phyloP scores from a whole-genome alignment of 345 rosid species.

The Nasturtium officinale region DNA sequence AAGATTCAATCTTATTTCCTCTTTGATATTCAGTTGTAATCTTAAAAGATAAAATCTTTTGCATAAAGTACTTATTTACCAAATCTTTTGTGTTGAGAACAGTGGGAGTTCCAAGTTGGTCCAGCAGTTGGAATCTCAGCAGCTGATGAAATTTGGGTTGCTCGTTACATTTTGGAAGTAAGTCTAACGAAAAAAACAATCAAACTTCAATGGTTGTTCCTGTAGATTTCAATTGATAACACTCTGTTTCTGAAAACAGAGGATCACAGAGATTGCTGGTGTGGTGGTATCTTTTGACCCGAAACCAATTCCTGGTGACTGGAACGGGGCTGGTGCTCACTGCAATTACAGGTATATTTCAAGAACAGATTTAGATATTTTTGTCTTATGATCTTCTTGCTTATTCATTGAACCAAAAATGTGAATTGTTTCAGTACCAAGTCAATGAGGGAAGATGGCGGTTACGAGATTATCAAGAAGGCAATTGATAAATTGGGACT shows the following conservation, averaged over 20 bases:
- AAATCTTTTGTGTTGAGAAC: slow-evolving; percentile 1
- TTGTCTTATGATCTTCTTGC: not conserved
- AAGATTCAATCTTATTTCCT: not conserved
- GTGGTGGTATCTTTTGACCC: slow-evolving; percentile 85
- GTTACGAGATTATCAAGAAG: slow-evolving; percentile 69
- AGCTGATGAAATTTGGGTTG: slow-evolving; percentile 84
- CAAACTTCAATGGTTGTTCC: not conserved
- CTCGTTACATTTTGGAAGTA: slow-evolving; percentile 96
- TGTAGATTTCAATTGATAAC: not conserved
- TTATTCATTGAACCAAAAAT: not conserved
- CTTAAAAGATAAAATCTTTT: not conserved
- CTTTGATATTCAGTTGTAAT: not conserved
- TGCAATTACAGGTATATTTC: slow-evolving; percentile 73
- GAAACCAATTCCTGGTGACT: slow-evolving; percentile 89
- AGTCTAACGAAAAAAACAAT: not conserved
- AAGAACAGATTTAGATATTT: not conserved
- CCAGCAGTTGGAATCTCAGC: slow-evolving; percentile 87
- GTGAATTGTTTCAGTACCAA: slow-evolving; percentile 58
- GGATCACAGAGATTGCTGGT: slow-evolving; percentile 93
- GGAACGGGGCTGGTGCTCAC: slow-evolving; percentile 99
- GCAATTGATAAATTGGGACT: slow-evolving; percentile 82
- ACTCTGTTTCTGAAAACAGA: slow-evolving; percentile 48
- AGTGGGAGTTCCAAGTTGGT: slow-evolving; percentile 99
- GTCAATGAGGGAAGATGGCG: slow-evolving; percentile 78
- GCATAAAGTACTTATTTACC: not conserved